These are phyloP conservation scores for Botrytis tulipae DNA, from an alignment of 2,329 filamentous ascomycete species.

Conservation along the genomic window DNA sequence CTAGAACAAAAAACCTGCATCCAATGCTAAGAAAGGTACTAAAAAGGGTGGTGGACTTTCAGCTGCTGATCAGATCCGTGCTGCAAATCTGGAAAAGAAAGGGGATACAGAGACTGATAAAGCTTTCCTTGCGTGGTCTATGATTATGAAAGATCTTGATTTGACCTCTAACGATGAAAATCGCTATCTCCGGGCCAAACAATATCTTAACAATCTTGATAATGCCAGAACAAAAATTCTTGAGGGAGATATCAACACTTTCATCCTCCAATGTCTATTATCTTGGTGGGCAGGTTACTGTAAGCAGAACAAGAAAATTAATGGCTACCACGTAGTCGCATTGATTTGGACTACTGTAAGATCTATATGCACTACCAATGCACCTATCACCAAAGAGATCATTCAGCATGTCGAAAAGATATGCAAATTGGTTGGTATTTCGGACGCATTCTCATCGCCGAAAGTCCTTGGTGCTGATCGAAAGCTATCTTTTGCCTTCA, in stretches of 20 bases:
- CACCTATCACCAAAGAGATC: conserved; percentile 45
- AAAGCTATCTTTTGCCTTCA: conserved; percentile 47
- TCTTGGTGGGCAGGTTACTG: conserved; percentile 48
- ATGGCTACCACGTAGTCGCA: conserved; percentile 45
- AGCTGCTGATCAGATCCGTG: conserved; percentile 39
- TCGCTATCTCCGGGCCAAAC: conserved; percentile 33
- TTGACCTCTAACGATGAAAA: conserved; percentile 34
- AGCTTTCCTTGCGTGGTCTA: conserved; percentile 36
- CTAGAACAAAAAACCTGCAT: conserved; percentile 22
- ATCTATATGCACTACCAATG: conserved; percentile 41
- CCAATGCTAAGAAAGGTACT: conserved; percentile 33
- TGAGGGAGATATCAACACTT: conserved; percentile 42
- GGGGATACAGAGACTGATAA: conserved; percentile 36
- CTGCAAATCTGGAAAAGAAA: conserved; percentile 37
- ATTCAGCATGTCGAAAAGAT: conserved; percentile 38
- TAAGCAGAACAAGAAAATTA: conserved; percentile 36
- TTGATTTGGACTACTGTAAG: conserved; percentile 47
- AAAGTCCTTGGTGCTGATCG: conserved; percentile 37
- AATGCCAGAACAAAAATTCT: conserved; percentile 33
- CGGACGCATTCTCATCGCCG: conserved; percentile 34
- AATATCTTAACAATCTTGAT: conserved; percentile 37
- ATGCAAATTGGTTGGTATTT: conserved; percentile 39
- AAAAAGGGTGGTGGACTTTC: conserved; percentile 42
- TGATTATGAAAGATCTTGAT: conserved; percentile 36
- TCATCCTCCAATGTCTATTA: conserved; percentile 49